A percentile compares a stretch with the other conserved stretches of the same genome.
Evolutionary conservation across 2,329 filamentous ascomycete species (phyloP).

Genomic region (Alternaria hordeiaustralica): DNA sequence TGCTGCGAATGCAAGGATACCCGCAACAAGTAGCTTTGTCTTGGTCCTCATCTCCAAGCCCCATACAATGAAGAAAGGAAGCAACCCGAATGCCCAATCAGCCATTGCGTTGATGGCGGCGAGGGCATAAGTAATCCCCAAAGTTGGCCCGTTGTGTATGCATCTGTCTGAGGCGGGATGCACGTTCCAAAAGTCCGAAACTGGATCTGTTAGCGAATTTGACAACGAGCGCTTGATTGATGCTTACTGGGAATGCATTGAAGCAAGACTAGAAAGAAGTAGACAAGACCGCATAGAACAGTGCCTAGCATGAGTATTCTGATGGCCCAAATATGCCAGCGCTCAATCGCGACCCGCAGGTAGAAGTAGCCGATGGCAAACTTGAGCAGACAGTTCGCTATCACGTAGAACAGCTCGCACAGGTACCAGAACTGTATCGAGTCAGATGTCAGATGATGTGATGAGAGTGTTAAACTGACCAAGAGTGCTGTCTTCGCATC

Average conservation of each 20-base stretch:
- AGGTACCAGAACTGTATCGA: constrained; percentile 58
- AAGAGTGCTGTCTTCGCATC: constrained; percentile 39
- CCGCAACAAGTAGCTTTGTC: constrained; percentile 60
- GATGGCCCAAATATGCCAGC: constrained; percentile 56
- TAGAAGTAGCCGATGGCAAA: constrained; percentile 62
- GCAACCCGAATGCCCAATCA: constrained; percentile 43
- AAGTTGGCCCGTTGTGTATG: constrained; percentile 55
- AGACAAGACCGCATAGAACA: constrained; percentile 54
- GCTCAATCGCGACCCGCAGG: constrained; percentile 57
- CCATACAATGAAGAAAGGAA: constrained; percentile 60
- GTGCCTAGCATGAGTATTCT: constrained; percentile 56
- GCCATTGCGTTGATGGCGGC: constrained; percentile 37
- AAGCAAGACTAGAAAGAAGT: constrained; percentile 59
- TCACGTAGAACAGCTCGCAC: constrained; percentile 62
- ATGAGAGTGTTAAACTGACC: constrained; percentile 16
- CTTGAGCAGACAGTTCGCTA: constrained; percentile 57
- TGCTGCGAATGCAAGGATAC: constrained; percentile 59
- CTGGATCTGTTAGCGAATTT: constrained; percentile 14
- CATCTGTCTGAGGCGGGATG: constrained; percentile 51
- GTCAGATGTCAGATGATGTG: constrained; percentile 15
- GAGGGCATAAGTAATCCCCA: constrained; percentile 57
- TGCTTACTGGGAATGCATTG: constrained; percentile 57
- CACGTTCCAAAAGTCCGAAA: constrained; percentile 59
- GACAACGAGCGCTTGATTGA: not conserved
- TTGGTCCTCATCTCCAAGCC: constrained; percentile 61